phyloP scores from a whole-genome alignment of 805 yeast species.

The Teunomyces stri region DNA sequence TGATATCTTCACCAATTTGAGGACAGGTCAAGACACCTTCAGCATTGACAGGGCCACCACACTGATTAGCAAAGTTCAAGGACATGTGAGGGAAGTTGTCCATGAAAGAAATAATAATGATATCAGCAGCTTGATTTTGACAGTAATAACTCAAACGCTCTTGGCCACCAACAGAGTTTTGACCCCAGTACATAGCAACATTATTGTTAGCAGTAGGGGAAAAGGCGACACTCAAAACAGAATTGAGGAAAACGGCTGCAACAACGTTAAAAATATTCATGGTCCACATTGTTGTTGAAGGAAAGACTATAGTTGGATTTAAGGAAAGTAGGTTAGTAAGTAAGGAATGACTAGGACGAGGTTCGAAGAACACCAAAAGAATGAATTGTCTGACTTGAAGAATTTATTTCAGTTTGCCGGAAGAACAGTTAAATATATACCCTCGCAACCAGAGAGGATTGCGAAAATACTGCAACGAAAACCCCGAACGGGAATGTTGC shows the following conservation, averaged over 20 bases:
- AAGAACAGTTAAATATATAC: neutral
- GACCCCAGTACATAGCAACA: slow-evolving; percentile 19
- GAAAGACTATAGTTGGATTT: slow-evolving; percentile 1
- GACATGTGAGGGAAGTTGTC: slow-evolving; percentile 10
- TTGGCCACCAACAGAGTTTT: slow-evolving; percentile 14
- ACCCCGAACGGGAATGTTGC: neutral
- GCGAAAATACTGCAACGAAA: neutral
- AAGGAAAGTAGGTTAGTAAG: slow-evolving; percentile 1
- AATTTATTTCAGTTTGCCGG: neutral
- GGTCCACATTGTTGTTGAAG: slow-evolving; percentile 6
- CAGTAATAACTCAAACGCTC: slow-evolving; percentile 13
- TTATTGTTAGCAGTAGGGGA: slow-evolving; percentile 8
- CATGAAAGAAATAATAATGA: slow-evolving; percentile 13
- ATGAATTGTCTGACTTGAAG: neutral
- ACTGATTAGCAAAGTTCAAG: slow-evolving; percentile 14
- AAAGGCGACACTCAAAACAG: slow-evolving; percentile 10
- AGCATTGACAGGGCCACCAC: slow-evolving; percentile 11
- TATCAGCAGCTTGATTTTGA: slow-evolving; percentile 11
- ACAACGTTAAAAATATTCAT: slow-evolving; percentile 4
- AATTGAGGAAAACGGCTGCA: slow-evolving; percentile 7
- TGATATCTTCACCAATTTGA: slow-evolving; percentile 56
- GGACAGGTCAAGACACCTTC: slow-evolving; percentile 16
- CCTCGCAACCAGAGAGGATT: neutral
- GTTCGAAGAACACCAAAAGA: neutral
- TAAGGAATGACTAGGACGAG: slow-evolving; percentile 1